These are phyloP conservation scores for Megacollybia marginata DNA, from an alignment of 768 basidiomycete genomes.

Conservation along the genomic window DNA sequence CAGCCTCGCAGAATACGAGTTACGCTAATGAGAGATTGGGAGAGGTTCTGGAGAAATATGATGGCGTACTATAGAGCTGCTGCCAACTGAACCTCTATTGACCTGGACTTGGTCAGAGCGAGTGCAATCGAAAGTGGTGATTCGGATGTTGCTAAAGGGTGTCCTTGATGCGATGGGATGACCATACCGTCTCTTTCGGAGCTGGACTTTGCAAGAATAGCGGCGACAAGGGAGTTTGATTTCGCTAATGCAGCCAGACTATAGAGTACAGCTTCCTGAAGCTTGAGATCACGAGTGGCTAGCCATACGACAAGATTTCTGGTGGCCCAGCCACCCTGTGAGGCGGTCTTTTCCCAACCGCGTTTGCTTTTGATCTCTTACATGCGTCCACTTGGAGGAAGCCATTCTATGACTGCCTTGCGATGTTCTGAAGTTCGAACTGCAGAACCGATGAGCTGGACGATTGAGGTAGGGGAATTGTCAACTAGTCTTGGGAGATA, in stretches of 20 bases:
- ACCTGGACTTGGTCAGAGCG: constrained; percentile 49
- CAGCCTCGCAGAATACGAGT: constrained; percentile 52
- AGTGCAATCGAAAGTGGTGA: constrained; percentile 38
- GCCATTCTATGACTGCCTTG: constrained; percentile 49
- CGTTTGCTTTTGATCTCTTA: constrained; percentile 51
- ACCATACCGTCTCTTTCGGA: constrained; percentile 31
- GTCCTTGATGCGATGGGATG: too few species aligned
- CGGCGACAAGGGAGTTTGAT: constrained; percentile 51
- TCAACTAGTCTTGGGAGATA: constrained; percentile 58
- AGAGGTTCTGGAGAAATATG: neutral
- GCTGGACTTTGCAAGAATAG: constrained; percentile 34
- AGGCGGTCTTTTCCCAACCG: constrained; percentile 65
- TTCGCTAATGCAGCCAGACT: constrained; percentile 62
- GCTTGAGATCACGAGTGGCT: constrained; percentile 48
- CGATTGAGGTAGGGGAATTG: constrained; percentile 37
- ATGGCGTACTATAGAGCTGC: constrained; percentile 57
- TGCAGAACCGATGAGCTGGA: constrained; percentile 48
- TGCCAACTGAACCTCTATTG: constrained; percentile 57
- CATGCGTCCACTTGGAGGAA: constrained; percentile 47
- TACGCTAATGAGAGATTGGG: constrained; percentile 29
- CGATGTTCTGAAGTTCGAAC: constrained; percentile 47
- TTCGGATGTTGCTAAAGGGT: too few species aligned
- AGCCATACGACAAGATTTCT: constrained; percentile 42
- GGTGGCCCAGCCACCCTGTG: constrained; percentile 53
- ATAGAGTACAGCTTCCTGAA: constrained; percentile 57